Conservation (phyloP, 2,329 filamentous ascomycete genomes). For the Torrubiella hemipterigena region DNA sequence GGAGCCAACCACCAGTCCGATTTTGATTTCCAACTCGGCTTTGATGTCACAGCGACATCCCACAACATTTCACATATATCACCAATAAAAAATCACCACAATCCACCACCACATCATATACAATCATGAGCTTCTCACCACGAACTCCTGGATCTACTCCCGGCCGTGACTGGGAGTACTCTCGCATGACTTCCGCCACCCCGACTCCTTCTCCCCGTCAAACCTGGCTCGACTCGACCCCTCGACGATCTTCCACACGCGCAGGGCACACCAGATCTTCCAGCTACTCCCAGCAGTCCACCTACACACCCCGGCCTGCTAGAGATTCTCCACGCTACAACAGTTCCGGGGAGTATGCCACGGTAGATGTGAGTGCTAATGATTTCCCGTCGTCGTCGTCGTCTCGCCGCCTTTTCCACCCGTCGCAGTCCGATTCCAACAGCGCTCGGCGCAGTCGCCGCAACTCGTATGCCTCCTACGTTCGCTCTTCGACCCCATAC, state of each 20-base stretch:
- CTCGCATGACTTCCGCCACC: conserved; percentile 40
- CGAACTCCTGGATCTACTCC: conserved; percentile 33
- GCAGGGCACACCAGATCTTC: conserved; percentile 25
- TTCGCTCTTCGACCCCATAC: conserved; percentile 44
- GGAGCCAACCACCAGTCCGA: no score
- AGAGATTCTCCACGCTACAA: conserved; percentile 49
- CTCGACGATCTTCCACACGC: conserved; percentile 42
- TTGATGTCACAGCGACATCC: no score
- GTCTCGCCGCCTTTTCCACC: conserved; percentile 24
- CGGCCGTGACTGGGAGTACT: conserved; percentile 39
- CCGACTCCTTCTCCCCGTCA: conserved; percentile 45
- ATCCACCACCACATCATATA: conserved; percentile 25
- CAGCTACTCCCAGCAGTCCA: conserved; percentile 23
- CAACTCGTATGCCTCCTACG: conserved; percentile 41
- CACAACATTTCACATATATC: no score
- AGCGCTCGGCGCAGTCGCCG: conserved; percentile 38
- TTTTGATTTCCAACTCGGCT: no score
- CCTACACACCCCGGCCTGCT: conserved; percentile 30
- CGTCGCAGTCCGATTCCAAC: conserved; percentile 19
- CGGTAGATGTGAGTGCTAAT: conserved; percentile 52
- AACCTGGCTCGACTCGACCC: conserved; percentile 36
- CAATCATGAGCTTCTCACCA: conserved; percentile 26
- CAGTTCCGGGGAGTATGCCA: conserved; percentile 51
- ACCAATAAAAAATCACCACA: no score
- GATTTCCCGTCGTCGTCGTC: conserved; percentile 34